Evolutionary conservation across 345 rosid species (phyloP), one percentile per base, ranked within the genome.

Genomic region (Hibiscus syriacus): DNA sequence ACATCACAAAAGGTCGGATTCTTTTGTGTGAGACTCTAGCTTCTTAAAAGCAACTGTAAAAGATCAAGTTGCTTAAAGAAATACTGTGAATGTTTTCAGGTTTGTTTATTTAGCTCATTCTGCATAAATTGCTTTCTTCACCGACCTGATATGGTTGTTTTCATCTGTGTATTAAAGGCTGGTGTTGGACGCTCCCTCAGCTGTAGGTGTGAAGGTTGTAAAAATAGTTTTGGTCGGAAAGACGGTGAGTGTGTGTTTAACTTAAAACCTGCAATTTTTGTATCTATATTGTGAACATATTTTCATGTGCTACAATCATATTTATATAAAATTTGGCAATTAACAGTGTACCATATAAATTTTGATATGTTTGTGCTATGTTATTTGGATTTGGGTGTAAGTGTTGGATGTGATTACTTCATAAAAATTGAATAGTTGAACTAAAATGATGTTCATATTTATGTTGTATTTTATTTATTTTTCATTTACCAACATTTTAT

Each of bases 51-150:
- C 85, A 88, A 85, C 78, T 90, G 97, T 74, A 86, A 55, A 74
- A 88, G 74, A 75, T 90, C 95, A 67, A 80, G 83, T 54, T 90
- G 97, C 81, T 75, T 79, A 57, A 86, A 90, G 83, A 87, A 76
- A 79, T 90, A 90, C 70, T 87, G 96, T 1, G 96, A 90, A 78
- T 87, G 96, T 81, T 85, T 74, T 70, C 83, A 80, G 92, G 96
- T 87, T 79, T 19, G 71, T 64, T 39, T 56, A 39, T 32, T 80
- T 10, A 55, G 63, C 67, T 38, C 38, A 17, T 43, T 67, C 34
- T 70, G 49, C 49, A 3, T 11, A 16, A 7, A 34, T 53, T 16
- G 12, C 53, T 46, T 30, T 14, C 63, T 50, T 38, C 55, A n/a
- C 66, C 22, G 49, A 45, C 68, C 70, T 74, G 73, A 80, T 34